Base-by-base conservation (phyloP, 305 asterid species). In the Coffea humblotiana region DNA sequence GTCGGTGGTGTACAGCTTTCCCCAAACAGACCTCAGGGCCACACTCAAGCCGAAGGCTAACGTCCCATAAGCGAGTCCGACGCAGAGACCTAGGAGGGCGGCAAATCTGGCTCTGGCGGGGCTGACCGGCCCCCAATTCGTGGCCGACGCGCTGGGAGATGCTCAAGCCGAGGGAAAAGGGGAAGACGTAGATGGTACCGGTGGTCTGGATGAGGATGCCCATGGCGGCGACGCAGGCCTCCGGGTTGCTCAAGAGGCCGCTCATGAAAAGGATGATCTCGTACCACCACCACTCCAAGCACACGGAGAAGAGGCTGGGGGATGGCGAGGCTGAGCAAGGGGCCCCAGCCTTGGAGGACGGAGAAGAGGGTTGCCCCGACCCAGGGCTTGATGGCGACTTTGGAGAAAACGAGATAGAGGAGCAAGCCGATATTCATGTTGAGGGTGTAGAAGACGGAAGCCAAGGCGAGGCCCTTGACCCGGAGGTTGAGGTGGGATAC, bases 271-370 rank as follows among this genome's bases (percentile, higher is more conserved):
- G 89, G 14, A 94, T 84, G 43, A 94, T 91, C 76, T 94, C 98
- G 67, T 94, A 94, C 92, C 92, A 94, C 98, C 98, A 94, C 98
- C 98, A 94, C 79, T 94, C 98, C n/a, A 94, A 82, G 54, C 98
- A 94, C 8, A 90, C 92, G 35, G 93, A 92, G 35, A 87, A 87
- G 2, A 85, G 84, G 75, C 98, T 92, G 0, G 98, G 98, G 98
- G 13, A 94, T 8, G 0, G 97, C 97, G 23, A 94, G 83, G 74
- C 91, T 80, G 18, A 94, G 73, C 71, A 94, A 66, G 2, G 98
- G 98, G 75, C 79, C 49, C 98, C 98, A 94, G 8, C 94, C 95
- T 37, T 86, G 90, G 61, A 86, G 81, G 16, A 89, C 54, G 3
- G 95, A 85, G 56, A 74, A 82, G 10, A 91, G 49, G 4, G 87